Conservation (phyloP, 192 early-diverging fungal genomes). For the Coemansia sp. region DNA sequence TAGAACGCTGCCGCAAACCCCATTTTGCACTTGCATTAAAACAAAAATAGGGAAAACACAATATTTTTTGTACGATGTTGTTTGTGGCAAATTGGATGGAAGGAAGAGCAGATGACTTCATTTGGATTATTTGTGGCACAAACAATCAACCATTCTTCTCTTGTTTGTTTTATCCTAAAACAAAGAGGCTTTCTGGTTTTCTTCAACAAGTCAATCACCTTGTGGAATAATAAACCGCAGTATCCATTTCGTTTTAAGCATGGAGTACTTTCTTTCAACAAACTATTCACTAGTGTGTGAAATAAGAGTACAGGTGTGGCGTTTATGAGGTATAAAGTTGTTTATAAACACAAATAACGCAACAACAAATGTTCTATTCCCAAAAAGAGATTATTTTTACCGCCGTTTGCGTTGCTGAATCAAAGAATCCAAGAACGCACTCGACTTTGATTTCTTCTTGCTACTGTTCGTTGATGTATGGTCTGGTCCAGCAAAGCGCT, state of each 20-base stretch:
- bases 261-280: too few relatives aligned
- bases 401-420: slow-evolving; percentile 21
- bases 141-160: not conserved
- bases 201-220: not conserved
- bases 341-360: too few relatives aligned
- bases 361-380: not conserved
- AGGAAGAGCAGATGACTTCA: not conserved
- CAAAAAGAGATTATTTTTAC: not conserved
- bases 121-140: not conserved
- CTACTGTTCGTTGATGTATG: not conserved
- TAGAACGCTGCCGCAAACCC: not conserved
- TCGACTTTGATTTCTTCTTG: slow-evolving; percentile 25
- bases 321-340: too few relatives aligned
- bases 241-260: not conserved
- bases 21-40: not conserved
- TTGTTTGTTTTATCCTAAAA: not conserved
- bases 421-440: slow-evolving; percentile 30
- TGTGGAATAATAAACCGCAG: not conserved
- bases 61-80: too few relatives aligned
- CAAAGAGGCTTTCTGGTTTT: not conserved
- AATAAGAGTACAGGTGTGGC: too few relatives aligned
- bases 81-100: too few relatives aligned
- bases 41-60: not conserved
- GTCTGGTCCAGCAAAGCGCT: not conserved
- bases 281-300: too few relatives aligned